Evolutionary conservation across 1,284 basidiomycete genomes (phyloP), one percentile per base, ranked within the genome.

Genomic region (Melampsora americana): DNA sequence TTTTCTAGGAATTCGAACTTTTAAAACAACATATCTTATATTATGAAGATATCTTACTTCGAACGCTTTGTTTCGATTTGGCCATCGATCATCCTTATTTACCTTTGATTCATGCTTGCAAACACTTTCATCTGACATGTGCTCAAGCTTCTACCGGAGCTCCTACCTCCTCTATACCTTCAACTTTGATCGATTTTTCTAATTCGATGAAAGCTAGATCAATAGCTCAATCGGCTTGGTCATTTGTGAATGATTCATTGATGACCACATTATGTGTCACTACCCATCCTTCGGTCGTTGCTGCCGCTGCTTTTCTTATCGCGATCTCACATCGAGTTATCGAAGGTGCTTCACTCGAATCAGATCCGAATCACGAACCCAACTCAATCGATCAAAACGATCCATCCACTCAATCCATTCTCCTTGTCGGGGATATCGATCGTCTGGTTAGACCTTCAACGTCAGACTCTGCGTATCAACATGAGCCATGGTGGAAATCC

Each of bases 41-140:
- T 30, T 67, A 61, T 39, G 81, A 82, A 69, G 81, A 82, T 70
- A 78, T 79, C 14, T 69, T 82, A 60, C 67, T 80, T 4, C 69
- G 77, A 14, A 61, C 77, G 6, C 77, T 81, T 30, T 80, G 80
- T 75, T 82, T 79, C 76, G 81, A 82, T 42, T 70, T 82, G 66
- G 79, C 79, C 2, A 66, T 81, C 0, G 67, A 78, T 32, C 79
- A 80, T 23, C 81, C 81, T 30, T 79, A 80, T 48, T 74, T 72
- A 46, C 59, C 73, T 11, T 48, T 75, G n/a, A 62, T 75, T n/a
- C 46, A 60, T 12, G 32, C 48, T 16, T 50, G 56, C 48, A 75
- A 68, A 14, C 44, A 18, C 4, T 61, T 68, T 28, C 73, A 61
- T 30, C 42, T 50, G 6, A 59, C 60, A 32, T 11, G 61, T 2